Evolutionary conservation across 495 filamentous ascomycete species (phyloP).

Genomic region (Tuber magnatum): DNA sequence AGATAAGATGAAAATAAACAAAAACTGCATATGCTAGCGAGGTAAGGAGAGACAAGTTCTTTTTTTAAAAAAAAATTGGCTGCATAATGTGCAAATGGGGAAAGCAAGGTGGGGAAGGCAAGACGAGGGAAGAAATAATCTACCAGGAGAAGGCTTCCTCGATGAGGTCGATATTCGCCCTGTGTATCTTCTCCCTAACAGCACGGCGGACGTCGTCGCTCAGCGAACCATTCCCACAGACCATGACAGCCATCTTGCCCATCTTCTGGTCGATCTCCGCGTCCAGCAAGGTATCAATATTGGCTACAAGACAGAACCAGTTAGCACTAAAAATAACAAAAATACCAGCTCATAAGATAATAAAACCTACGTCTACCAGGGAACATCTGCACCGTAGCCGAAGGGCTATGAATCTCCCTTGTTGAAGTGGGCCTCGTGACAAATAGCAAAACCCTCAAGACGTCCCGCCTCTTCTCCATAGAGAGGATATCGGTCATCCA

Average conservation of each 20-base stretch:
- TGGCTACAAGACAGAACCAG: slow-evolving; percentile 40
- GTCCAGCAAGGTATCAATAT: slow-evolving; percentile 63
- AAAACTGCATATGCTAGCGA: neutral
- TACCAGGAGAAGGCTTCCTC: slow-evolving; percentile 94
- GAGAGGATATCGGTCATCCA: slow-evolving; percentile 94
- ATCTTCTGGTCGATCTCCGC: slow-evolving; percentile 68
- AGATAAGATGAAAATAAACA: neutral
- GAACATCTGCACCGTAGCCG: slow-evolving; percentile 82
- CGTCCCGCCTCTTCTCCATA: slow-evolving; percentile 72
- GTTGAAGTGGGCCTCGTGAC: slow-evolving; percentile 73
- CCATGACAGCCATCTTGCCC: slow-evolving; percentile 75
- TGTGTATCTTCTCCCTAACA: slow-evolving; percentile 57
- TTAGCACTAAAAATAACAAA: slow-evolving; percentile 11
- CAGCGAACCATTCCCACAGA: slow-evolving; percentile 84
- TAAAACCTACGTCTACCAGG: slow-evolving; percentile 53
- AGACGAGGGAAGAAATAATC: neutral
- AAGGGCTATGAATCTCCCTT: slow-evolving; percentile 74
- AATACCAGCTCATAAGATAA: slow-evolving; percentile 41
- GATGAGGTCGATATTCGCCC: slow-evolving; percentile 72
- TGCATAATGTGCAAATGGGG: slow-evolving; percentile 17
- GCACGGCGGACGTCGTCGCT: slow-evolving; percentile 78
- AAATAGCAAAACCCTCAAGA: slow-evolving; percentile 78
- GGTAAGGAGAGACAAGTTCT: neutral
- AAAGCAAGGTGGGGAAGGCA: neutral
- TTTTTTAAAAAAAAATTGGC: slow-evolving; percentile 15